A percentile compares a stretch with the other conserved stretches of the same genome.
phyloP scores from a whole-genome alignment of 306 rosid genomes.

The Pyrus communis region DNA sequence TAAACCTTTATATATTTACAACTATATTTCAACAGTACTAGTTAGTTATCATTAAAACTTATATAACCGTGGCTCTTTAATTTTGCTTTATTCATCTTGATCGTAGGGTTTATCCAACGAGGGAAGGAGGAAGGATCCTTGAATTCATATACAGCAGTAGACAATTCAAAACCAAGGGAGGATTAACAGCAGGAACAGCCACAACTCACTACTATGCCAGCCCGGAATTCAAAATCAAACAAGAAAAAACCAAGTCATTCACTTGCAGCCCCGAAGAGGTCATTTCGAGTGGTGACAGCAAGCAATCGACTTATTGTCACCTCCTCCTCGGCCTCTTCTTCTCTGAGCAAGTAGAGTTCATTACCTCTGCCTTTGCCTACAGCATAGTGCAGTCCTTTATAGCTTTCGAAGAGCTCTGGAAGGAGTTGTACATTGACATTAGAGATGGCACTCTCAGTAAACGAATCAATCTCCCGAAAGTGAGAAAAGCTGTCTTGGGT shows the following conservation, averaged over 20 bases:
- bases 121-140: constrained; percentile 65
- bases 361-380: constrained; percentile 74
- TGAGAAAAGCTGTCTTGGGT: constrained; percentile 46
- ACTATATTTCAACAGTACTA: not conserved
- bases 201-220: constrained; percentile 90
- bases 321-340: constrained; percentile 78
- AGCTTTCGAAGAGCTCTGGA: constrained; percentile 62
- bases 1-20: not conserved
- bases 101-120: constrained; percentile 59
- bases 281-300: constrained; percentile 65
- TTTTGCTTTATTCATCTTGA: not conserved
- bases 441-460: constrained; percentile 37
- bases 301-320: constrained; percentile 82
- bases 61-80: not conserved
- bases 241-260: constrained; percentile 55
- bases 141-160: constrained; percentile 90
- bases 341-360: constrained; percentile 61
- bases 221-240: constrained; percentile 78
- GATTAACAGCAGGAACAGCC: constrained; percentile 69
- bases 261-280: constrained; percentile 89
- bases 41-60: not conserved
- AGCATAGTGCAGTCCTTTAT: constrained; percentile 67
- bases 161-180: constrained; percentile 66
- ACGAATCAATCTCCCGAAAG: constrained; percentile 32
- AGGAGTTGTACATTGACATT: constrained; percentile 54